phyloP scores from a whole-genome alignment of 805 yeast genomes.

The Wickerhamiella sergipiensis region DNA sequence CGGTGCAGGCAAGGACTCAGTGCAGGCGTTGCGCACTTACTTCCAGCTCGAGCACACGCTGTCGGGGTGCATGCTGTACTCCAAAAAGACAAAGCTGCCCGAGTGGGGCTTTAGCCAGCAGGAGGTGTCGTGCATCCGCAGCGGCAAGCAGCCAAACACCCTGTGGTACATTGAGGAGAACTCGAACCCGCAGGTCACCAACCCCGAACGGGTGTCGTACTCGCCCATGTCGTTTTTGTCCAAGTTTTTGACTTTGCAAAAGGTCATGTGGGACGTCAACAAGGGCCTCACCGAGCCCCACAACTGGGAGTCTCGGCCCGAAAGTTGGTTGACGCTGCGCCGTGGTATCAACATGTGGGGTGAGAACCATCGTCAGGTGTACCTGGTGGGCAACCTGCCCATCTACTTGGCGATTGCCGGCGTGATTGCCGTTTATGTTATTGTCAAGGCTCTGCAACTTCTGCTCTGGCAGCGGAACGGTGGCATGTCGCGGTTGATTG shows the following conservation, averaged over 20 bases:
- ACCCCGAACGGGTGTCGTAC: constrained; percentile 25
- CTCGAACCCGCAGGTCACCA: constrained; percentile 35
- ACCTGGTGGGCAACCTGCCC: constrained; percentile 50
- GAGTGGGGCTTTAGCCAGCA: constrained; percentile 73
- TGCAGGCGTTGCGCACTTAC: constrained; percentile 49
- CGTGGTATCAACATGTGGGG: constrained; percentile 50
- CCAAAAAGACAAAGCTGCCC: constrained; percentile 68
- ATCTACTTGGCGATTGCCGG: constrained; percentile 37
- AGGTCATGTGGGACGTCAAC: constrained; percentile 39
- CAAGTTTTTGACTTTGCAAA: constrained; percentile 44
- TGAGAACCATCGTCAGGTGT: constrained; percentile 33
- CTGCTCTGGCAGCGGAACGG: constrained; percentile 29
- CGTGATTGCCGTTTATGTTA: constrained; percentile 19
- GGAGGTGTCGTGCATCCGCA: constrained; percentile 76
- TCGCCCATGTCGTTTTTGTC: constrained; percentile 30
- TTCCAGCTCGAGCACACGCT: constrained; percentile 57
- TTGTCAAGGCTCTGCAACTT: constrained; percentile 20
- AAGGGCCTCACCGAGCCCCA: constrained; percentile 36
- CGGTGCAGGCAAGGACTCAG: constrained; percentile 27
- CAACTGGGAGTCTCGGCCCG: constrained; percentile 40
- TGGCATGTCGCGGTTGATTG: constrained; percentile 1
- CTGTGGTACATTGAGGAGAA: constrained; percentile 65
- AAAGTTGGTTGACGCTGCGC: constrained; percentile 45
- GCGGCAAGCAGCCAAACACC: constrained; percentile 53
- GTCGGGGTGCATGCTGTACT: constrained; percentile 54